phyloP scores from a whole-genome alignment of 192 early-diverging fungal genomes.

The Coemansia asiatica region DNA sequence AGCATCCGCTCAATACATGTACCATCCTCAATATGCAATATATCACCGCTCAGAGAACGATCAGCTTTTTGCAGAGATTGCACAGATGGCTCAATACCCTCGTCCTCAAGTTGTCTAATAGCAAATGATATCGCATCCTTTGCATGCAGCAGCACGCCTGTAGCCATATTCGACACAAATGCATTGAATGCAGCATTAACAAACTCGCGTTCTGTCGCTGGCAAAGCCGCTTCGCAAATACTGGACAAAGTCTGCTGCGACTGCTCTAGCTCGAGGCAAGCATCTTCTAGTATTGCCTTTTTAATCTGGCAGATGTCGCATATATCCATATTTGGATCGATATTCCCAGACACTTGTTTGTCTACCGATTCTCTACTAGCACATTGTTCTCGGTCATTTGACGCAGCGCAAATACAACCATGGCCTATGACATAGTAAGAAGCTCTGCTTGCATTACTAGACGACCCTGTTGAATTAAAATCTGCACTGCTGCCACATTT shows the following conservation, averaged over 20 bases:
- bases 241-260: background rate
- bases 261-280: background rate
- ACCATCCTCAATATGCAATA: background rate
- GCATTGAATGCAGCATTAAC: slow-evolving; percentile 18
- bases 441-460: background rate
- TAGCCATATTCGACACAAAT: slow-evolving; percentile 15
- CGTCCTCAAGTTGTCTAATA: slow-evolving; percentile 17
- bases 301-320: background rate
- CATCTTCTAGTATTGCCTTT: background rate
- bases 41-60: background rate
- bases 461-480: no score
- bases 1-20: background rate
- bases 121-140: slow-evolving; percentile 33
- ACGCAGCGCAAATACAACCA: no score
- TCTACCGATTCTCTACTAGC: background rate
- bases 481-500: background rate
- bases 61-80: background rate
- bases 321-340: background rate
- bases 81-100: background rate
- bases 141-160: slow-evolving; percentile 6
- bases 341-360: background rate
- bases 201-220: slow-evolving; percentile 18
- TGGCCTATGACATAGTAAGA: no score
- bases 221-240: background rate
- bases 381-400: no score